Evolutionary conservation across 352 stramenopile species (phyloP), one percentile per base, ranked within the genome.

Genomic region (Pythium apleroticum): DNA sequence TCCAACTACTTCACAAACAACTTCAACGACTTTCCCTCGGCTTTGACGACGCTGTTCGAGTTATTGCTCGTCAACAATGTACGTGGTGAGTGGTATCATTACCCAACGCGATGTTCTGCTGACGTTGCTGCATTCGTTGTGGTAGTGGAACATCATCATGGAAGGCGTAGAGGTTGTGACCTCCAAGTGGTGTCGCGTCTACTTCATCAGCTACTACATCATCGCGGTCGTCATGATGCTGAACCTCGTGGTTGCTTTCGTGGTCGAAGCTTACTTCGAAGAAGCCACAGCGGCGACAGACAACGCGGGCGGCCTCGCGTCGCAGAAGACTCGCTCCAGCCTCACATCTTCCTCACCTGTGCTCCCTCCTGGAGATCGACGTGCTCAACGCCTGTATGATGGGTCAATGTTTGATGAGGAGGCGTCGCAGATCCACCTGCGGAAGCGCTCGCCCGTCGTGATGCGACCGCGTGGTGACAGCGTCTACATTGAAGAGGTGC

Each of bases 31-130:
- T 78, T 88, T 55, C 63, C 75, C 22, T 82, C 72, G 0, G 77
- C 75, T 2, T 63, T 91, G 33, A 77, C 78, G 19, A 84, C 77
- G 30, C 75, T 94, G n/a, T 93, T 92, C 50, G 78, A 89, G 57
- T 55, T 90, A 19, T 65, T 92, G 15, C 76, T 95, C 57, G 82
- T 92, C 28, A 92, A 93, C 68, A 91, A 93, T 64, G 77, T 86
- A 53, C 52, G 77, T 73, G 0, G 3, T 41, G 8, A 17, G 14
- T n/a, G 9, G 15, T 8, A 8, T 57, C 22, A 30, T n/a, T n/a
- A n/a, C n/a, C n/a, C n/a, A 30, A 14, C 22, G 4, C 2, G 30
- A 11, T 27, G 22, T 4, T 20, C 10, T 33, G 4, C 37, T 60
- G 31, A 12, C 24, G 46, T 8, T 49, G 17, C 17, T 31, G n/a